Evolutionary conservation across 1,284 basidiomycete species (phyloP).

Genomic region (Melampsora americana): DNA sequence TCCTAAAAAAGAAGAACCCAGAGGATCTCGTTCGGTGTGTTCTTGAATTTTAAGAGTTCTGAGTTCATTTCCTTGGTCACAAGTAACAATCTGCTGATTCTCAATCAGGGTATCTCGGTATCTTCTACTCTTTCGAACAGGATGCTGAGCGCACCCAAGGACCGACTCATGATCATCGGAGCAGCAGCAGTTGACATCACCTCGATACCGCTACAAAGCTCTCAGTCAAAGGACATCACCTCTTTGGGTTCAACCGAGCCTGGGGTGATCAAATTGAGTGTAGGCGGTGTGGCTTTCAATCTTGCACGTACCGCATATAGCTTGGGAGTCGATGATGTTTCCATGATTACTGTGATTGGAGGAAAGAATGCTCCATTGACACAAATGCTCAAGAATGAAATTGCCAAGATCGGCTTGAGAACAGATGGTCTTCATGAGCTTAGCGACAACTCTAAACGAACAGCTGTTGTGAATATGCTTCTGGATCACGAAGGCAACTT

Average conservation of each 20-base stretch:
- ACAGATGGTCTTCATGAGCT: constrained; percentile 14
- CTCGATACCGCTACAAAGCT: constrained; percentile 58
- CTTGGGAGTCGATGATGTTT: constrained; percentile 56
- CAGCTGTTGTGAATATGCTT: constrained; percentile 71
- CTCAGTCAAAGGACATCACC: constrained; percentile 40
- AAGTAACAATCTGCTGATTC: constrained; percentile 18
- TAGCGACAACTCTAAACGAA: not conserved
- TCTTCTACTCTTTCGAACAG: constrained; percentile 11
- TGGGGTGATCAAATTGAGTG: constrained; percentile 68
- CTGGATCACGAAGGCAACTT: constrained; percentile 71
- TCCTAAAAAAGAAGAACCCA: constrained; percentile 2
- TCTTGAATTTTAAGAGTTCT: constrained; percentile 11
- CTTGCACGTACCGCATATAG: constrained; percentile 82
- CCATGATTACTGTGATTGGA: constrained; percentile 57
- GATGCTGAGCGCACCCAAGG: not conserved
- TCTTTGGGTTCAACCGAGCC: constrained; percentile 70
- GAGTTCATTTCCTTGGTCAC: not conserved
- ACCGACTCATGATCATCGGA: constrained; percentile 67
- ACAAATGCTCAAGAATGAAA: constrained; percentile 35
- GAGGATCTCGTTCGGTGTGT: no score
- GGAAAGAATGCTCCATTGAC: constrained; percentile 46
- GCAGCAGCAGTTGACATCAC: constrained; percentile 83
- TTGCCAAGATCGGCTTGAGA: constrained; percentile 7
- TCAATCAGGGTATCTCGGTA: constrained; percentile 41
- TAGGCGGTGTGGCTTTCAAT: constrained; percentile 91